Base-by-base conservation (phyloP, 192 early-diverging fungal genomes). In the Physocladia obscura region DNA sequence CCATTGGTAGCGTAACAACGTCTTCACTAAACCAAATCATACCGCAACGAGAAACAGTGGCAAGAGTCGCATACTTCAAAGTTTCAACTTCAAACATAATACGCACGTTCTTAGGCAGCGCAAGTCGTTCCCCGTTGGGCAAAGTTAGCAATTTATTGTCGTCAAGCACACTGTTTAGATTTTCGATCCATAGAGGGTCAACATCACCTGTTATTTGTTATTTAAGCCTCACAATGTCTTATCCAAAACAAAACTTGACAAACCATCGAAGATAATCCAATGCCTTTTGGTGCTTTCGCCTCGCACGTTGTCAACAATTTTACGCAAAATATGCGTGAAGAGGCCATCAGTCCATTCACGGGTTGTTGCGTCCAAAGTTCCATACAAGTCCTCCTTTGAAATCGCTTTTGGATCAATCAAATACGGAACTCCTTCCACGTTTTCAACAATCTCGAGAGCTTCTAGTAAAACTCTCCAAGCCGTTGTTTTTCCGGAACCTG, bases 161-260 rank as follows among this genome's bases (percentile, higher is more conserved):
- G 74, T 98, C 98, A 39, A 99, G 81, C 17, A 99, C 96, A 49
- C 91, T 77, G 77, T 95, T 94, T 62, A 99, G 85, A 74, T 99
- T 99, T 81, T 99, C 98, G 21, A 99, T 96, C 98, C 98, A 99
- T 75, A 98, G 94, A 24, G 98, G 96, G 81, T 98, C 98, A 4
- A 99, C 96, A 78, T 98, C 97, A 75, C 97, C 98, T 17, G 17
- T 11, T n/a, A n/a, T n/a, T n/a, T n/a, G n/a, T n/a, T n/a, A n/a
- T n/a, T n/a, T n/a, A n/a, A n/a, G n/a, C n/a, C n/a, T n/a, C n/a
- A n/a, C n/a, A n/a, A n/a, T n/a, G n/a, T n/a, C n/a, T n/a, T n/a
- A n/a, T 48, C 6, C 4, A 48, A 8, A 0, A 62, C 29, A 49
- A 2, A 5, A 48, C 13, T 24, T 30, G 0, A 50, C 29, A 34